These are phyloP conservation scores for Avena atlantica DNA, from an alignment of 176 grass and related monocot species.

Conservation along the genomic window DNA sequence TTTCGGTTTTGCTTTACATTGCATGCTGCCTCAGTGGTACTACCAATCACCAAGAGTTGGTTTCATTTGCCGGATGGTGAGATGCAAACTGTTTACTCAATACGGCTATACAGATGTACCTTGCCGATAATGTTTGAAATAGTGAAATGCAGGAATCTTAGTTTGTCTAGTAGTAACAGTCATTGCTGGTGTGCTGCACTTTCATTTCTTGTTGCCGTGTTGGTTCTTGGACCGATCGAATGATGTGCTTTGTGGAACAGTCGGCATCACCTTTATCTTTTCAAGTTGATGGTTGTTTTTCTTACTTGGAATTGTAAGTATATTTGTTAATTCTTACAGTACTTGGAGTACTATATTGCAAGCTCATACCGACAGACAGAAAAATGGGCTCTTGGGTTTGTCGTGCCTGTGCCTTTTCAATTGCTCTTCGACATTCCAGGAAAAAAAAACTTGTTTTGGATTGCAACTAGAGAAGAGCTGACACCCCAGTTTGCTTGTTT, in stretches of 20 bases:
- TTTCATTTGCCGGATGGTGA: neutral
- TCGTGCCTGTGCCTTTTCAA: too few species aligned
- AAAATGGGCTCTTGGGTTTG: too few species aligned
- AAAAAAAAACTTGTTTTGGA: neutral
- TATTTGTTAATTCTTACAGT: neutral
- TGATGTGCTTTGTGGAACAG: neutral
- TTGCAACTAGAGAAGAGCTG: too few species aligned
- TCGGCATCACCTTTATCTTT: neutral
- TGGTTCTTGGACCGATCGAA: neutral
- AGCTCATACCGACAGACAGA: too few species aligned
- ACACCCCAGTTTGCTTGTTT: too few species aligned
- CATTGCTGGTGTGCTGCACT: constrained; percentile 20
- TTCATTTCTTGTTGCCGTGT: neutral
- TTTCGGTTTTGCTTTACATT: neutral
- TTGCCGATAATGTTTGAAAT: neutral
- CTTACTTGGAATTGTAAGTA: neutral
- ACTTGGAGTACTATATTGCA: too few species aligned
- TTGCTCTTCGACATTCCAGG: neutral
- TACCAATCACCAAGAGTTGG: constrained; percentile 1
- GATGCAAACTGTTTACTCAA: neutral
- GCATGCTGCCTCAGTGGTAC: neutral
- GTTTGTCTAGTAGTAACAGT: neutral
- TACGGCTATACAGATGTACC: neutral
- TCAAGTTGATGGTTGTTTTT: neutral
- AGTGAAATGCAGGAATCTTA: constrained; percentile 13